Evolutionary conservation across 2,329 filamentous ascomycete species (phyloP), one percentile per base, ranked within the genome.

Genomic region (Bimuria novae-zelandiae): DNA sequence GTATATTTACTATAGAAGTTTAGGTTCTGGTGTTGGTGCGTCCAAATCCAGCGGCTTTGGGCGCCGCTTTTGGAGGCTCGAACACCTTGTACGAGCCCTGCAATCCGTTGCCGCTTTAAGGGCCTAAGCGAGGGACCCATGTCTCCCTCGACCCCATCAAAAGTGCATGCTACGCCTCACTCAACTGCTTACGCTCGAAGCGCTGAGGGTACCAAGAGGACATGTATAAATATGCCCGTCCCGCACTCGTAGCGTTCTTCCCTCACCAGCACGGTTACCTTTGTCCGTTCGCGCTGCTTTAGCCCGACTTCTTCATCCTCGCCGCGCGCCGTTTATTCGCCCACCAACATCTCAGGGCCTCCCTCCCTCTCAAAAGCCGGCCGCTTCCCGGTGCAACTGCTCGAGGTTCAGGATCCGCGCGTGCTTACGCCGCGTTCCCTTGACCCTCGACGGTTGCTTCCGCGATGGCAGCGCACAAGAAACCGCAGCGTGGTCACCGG

Each of bases 61-160:
- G 22, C 19, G 42, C 42, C 29, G 42, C 42, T 46, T 46, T 46
- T 46, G 27, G 42, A 46, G 30, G 42, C 42, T 32, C 27, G 11
- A 46, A 46, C 27, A 32, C 42, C 42, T n/a, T 8, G 27, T 22
- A 32, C 27, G 17, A 21, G 11, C 42, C 27, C 42, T 46, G 27
- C 27, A 32, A 46, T 33, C 27, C n/a, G 6, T 33, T 46, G 27
- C 42, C 27, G 27, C 42, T 46, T 46, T 33, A 46, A 46, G 25
- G 30, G 12, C 30, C 30, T 33, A 33, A 33, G 12, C 12, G 12
- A 33, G 30, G 12, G 30, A 33, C 30, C 30, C 30, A 7, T 33
- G 12, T 33, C 12, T 33, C 12, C 30, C 12, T 33, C 12, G 12
- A 33, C 12, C 12, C 12, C 12, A 33, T 33, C 12, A 16, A 33